A percentile compares a stretch with the other conserved stretches of the same genome.
phyloP scores from a whole-genome alignment of 768 basidiomycete species.

The Amanita subjunquillea region DNA sequence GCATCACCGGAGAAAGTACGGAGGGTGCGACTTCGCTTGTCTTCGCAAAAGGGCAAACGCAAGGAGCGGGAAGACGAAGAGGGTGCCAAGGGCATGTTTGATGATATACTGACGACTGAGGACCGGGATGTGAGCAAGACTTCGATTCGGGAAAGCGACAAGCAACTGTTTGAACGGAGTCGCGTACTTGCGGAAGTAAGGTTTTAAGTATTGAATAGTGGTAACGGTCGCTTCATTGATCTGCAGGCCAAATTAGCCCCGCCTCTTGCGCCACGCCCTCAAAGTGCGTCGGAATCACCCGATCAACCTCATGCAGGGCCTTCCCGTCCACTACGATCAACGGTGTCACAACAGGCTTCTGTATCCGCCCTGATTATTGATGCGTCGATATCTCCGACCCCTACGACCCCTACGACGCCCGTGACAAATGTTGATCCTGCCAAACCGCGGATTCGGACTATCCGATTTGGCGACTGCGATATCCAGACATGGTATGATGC shows the following conservation, averaged over 20 bases:
- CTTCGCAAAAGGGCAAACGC: conserved; percentile 51
- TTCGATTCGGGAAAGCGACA: conserved; percentile 47
- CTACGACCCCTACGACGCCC: conserved; percentile 33
- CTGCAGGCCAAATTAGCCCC: conserved; percentile 41
- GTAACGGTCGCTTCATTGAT: conserved; percentile 5
- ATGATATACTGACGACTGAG: conserved; percentile 59
- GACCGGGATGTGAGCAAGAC: conserved; percentile 74
- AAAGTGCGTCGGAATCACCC: conserved; percentile 11
- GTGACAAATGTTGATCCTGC: conserved; percentile 22
- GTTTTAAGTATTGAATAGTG: conserved; percentile 6
- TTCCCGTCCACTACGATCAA: conserved; percentile 55
- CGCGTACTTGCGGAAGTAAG: conserved; percentile 66
- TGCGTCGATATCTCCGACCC: conserved; percentile 27
- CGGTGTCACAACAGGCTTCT: conserved; percentile 29
- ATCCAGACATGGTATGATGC: conserved; percentile 99
- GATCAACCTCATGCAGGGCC: conserved; percentile 35
- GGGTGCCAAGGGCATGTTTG: conserved; percentile 57
- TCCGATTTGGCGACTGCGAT: conserved; percentile 85
- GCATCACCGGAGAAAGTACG: conserved; percentile 27
- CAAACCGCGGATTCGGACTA: conserved; percentile 67
- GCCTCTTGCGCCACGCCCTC: conserved; percentile 23
- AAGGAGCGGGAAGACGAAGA: conserved; percentile 62
- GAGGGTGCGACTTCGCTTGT: conserved; percentile 44
- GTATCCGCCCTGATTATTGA: conserved; percentile 16
- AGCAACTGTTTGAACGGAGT: conserved; percentile 63